Conservation (phyloP, 805 yeast genomes). For the Candida anglica region DNA sequence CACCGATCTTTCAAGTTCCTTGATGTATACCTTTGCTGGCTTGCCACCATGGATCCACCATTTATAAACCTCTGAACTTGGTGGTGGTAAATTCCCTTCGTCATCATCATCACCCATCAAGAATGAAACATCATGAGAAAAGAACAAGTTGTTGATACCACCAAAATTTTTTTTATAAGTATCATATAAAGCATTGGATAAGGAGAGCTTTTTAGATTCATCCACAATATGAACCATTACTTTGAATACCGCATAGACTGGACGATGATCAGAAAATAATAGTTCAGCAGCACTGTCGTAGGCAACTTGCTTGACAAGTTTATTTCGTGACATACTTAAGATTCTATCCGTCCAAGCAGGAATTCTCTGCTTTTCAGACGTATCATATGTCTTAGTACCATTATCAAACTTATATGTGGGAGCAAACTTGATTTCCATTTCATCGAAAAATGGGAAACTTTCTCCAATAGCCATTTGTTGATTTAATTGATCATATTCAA, state of each 20-base stretch:
- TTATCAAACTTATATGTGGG: conserved; percentile 96
- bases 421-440: conserved; percentile 70
- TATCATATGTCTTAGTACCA: conserved; percentile 77
- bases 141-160: conserved; percentile 32
- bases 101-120: conserved; percentile 21
- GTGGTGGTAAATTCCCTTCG: conserved; percentile 68
- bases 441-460: conserved; percentile 78
- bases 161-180: conserved; percentile 47
- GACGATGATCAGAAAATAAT: conserved; percentile 83
- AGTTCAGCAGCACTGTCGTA: conserved; percentile 60
- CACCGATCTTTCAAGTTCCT: conserved; percentile 27
- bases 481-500: conserved; percentile 74
- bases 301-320: conserved; percentile 50
- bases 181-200: conserved; percentile 58
- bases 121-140: conserved; percentile 20
- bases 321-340: conserved; percentile 54
- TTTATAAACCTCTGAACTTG: conserved; percentile 73
- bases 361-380: conserved; percentile 85
- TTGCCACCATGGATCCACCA: conserved; percentile 92
- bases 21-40: conserved; percentile 63
- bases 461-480: conserved; percentile 71
- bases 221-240: conserved; percentile 66
- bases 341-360: conserved; percentile 99
- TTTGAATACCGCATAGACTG: conserved; percentile 71
- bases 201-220: conserved; percentile 49